A percentile compares a stretch with the other conserved stretches of the same genome.
Evolutionary conservation across 1,284 basidiomycete genomes (phyloP).

Genomic region (Malassezia globosa): DNA sequence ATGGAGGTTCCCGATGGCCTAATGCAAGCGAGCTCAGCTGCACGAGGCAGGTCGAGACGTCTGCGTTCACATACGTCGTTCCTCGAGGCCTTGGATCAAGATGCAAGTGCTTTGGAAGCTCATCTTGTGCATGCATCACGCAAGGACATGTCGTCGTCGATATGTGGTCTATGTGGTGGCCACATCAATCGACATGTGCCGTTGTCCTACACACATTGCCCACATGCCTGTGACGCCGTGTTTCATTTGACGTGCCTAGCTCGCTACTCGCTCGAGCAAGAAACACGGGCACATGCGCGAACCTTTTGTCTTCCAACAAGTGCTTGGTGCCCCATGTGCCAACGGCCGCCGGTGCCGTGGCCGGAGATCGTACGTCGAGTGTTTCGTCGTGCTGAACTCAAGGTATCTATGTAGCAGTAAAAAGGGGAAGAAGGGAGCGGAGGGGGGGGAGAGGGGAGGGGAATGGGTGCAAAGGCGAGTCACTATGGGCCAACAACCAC

Average conservation of each 20-base stretch:
- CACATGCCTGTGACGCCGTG: not conserved
- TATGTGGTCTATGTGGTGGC: too few relatives aligned
- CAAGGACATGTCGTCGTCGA: too few relatives aligned
- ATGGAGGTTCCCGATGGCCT: too few relatives aligned
- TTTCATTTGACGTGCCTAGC: slow-evolving; percentile 17
- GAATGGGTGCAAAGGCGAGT: too few relatives aligned
- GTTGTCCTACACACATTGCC: not conserved
- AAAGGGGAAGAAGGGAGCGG: too few relatives aligned
- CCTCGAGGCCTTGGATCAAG: not conserved
- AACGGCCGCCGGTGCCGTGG: slow-evolving; percentile 5
- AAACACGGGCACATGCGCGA: not conserved
- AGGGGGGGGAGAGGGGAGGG: too few relatives aligned
- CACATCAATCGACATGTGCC: too few relatives aligned
- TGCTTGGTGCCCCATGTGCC: slow-evolving; percentile 6
- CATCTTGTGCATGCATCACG: too few relatives aligned
- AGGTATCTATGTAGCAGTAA: too few relatives aligned
- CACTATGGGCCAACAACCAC: not conserved
- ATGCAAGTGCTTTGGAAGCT: not conserved
- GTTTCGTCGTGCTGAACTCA: slow-evolving; percentile 12
- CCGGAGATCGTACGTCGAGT: slow-evolving; percentile 11
- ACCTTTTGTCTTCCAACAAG: slow-evolving; percentile 10
- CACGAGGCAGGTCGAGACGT: too few relatives aligned
- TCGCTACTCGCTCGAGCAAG: not conserved
- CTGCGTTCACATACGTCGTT: too few relatives aligned
- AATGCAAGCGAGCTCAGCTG: too few relatives aligned